A percentile compares a stretch with the other conserved stretches of the same genome.
Evolutionary conservation across 768 basidiomycete genomes (phyloP).

Genomic region (Trametopsis cervina): DNA sequence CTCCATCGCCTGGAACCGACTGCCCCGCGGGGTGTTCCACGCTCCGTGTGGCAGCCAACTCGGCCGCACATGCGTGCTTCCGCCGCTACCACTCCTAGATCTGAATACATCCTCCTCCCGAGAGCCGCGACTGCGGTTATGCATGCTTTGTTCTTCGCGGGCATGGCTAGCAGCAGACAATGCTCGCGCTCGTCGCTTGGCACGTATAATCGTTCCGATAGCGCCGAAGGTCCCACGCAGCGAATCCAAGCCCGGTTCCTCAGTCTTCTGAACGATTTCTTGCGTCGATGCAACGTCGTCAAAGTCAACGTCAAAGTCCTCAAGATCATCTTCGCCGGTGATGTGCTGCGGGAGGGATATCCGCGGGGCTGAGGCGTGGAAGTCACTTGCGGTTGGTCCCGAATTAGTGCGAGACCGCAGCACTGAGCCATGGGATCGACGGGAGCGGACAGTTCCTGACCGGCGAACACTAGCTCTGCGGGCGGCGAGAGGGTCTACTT

Average conservation of each 20-base stretch:
- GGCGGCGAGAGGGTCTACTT: conserved; percentile 23
- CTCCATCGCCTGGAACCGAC: conserved; percentile 9
- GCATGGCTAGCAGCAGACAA: conserved; percentile 16
- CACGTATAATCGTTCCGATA: conserved; percentile 80
- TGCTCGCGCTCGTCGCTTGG: conserved; percentile 24
- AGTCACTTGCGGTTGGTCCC: neutral
- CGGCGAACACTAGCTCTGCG: conserved; percentile 15
- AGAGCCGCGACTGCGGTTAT: neutral
- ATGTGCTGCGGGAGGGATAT: conserved; percentile 2
- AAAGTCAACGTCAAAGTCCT: conserved; percentile 12
- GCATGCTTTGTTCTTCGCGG: neutral
- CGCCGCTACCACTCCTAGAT: neutral
- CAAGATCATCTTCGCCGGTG: conserved; percentile 10
- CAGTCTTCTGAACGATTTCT: conserved; percentile 30
- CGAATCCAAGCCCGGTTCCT: conserved; percentile 88
- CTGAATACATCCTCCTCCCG: neutral
- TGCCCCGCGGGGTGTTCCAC: conserved; percentile 6
- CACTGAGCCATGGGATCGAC: conserved; percentile 15
- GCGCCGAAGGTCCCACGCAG: conserved; percentile 84
- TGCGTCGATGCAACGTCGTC: conserved; percentile 13
- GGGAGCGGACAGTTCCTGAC: conserved; percentile 15
- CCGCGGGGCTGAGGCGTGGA: neutral
- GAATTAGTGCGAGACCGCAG: conserved; percentile 1
- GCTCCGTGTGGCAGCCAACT: conserved; percentile 6
- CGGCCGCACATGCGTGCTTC: neutral